Base-by-base conservation (phyloP, 495 filamentous ascomycete genomes). In the Cercophora samala region DNA sequence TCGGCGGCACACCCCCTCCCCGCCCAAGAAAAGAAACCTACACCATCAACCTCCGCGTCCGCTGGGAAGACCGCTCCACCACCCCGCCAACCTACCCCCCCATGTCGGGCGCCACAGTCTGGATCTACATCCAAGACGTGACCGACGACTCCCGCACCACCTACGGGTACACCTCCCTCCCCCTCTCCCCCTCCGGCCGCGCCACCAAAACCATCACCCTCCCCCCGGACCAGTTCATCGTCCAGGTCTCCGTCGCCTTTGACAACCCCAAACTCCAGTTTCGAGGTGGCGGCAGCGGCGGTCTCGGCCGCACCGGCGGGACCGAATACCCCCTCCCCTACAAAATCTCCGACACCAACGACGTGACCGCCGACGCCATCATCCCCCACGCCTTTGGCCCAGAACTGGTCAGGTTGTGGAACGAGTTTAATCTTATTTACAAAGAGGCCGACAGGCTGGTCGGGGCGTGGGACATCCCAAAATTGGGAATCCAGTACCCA, bases 61-160 rank as follows among this genome's bases (percentile, higher is more conserved):
- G 59, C 18, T 62, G 59, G 59, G 25, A 62, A 37, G 23, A 62
- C 59, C n/a, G 13, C 59, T 37, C 18, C 59, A 46, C 37, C 37
- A 42, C 13, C 25, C 24, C 53, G 13, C 0, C 13, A 15, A 11
- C 29, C 15, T 4, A 17, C 59, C 59, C 59, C 11, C 25, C 25
- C 3, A 21, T 62, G 23, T 22, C 59, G 1, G 59, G 59, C 25
- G 59, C 59, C 17, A 62, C 59, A 22, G 59, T 62, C 23, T 62
- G 59, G 59, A 22, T 62, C 15, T 62, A 62, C 59, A 62, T 62
- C 59, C 23, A 29, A 9, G 25, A 29, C 25, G 42, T 29, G 5
- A 29, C 25, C 25, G 59, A 62, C 59, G 59, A 62, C 5, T n/a
- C 59, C 24, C 59, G 25, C 23, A 42, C 26, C 13, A 29, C 32